Base-by-base conservation (phyloP, 2,329 filamentous ascomycete genomes). In the Tolypocladium cylindrosporum region DNA sequence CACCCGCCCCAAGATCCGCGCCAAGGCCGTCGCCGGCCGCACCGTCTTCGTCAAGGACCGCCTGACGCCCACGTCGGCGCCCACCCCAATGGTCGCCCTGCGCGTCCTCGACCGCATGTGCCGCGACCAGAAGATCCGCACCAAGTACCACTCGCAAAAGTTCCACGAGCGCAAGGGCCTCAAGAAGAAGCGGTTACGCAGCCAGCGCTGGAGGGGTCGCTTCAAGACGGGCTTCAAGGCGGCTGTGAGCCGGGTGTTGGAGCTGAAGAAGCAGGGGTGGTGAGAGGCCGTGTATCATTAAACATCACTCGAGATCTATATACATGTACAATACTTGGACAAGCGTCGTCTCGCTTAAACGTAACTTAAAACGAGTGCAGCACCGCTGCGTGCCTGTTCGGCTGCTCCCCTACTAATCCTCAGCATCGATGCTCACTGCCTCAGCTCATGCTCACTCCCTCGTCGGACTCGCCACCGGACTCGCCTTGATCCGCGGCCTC, bases 221-320 rank as follows among this genome's bases (percentile, higher is more conserved):
- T 94, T 93, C 73, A 85, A 83, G 77, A 70, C 71, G 39, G 87
- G 85, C 4, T 92, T 94, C 73, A 79, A 77, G 70, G 79, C 80
- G 6, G 82, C 84, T 13, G 81, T 90, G 9, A 69, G 66, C 45
- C 78, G 89, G 63, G 89, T 91, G 7, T 76, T 81, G 67, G 81
- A 89, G 69, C 77, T 95, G 74, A 87, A 83, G 65, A 82, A 77
- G 68, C 89, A 94, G 74, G 90, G 90, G 3, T 94, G 91, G 90
- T 95, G 21, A 9, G 27, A 39, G 43, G 37, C 36, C 16, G 48
- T 52, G 48, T 52, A 37, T 52, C 48, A 51, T 36, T 51, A 50
- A 7, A 19, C 14, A 34, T 50, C 24, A 10, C 27, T 50, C 7
- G 31, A 50, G 16, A 52, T 34, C 4, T 10, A 52, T 52, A n/a